Percentiles rank a stretch among this genome's conserved stretches.
These are phyloP conservation scores for Aspergillus glaucus DNA, from an alignment of 2,329 filamentous ascomycete genomes.

Conservation along the genomic window DNA sequence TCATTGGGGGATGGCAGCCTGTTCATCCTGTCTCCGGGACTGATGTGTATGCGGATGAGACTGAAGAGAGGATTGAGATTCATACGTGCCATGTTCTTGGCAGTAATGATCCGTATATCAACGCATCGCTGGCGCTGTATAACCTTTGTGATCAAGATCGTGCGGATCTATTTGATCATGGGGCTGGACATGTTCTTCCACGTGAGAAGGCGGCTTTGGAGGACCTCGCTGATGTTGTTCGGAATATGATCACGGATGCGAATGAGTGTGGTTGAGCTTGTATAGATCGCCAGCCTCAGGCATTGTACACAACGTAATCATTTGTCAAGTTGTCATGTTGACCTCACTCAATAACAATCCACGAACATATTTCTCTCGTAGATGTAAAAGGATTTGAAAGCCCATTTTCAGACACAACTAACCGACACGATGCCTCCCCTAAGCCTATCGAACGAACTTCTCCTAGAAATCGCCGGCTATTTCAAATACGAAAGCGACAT, in stretches of 20 bases:
- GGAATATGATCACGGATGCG: neutral
- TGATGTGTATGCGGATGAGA: neutral
- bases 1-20: conserved; percentile 19
- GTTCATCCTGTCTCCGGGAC: neutral
- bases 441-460: neutral
- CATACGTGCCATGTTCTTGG: neutral
- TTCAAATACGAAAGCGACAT: neutral
- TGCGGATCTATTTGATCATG: neutral
- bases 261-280: too few relatives aligned
- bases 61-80: neutral
- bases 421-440: neutral
- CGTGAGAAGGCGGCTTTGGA: neutral
- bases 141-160: neutral
- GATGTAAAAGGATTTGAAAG: too few relatives aligned
- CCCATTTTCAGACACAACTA: too few relatives aligned
- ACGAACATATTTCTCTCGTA: too few relatives aligned
- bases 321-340: too few relatives aligned
- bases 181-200: neutral
- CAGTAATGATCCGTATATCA: neutral
- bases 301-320: too few relatives aligned
- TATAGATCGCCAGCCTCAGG: too few relatives aligned
- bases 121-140: neutral
- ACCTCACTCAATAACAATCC: too few relatives aligned
- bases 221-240: neutral
- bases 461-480: neutral